These are phyloP conservation scores for Vaccinium vitisidaea DNA, from an alignment of 148 eudicot genomes.

Conservation along the genomic window DNA sequence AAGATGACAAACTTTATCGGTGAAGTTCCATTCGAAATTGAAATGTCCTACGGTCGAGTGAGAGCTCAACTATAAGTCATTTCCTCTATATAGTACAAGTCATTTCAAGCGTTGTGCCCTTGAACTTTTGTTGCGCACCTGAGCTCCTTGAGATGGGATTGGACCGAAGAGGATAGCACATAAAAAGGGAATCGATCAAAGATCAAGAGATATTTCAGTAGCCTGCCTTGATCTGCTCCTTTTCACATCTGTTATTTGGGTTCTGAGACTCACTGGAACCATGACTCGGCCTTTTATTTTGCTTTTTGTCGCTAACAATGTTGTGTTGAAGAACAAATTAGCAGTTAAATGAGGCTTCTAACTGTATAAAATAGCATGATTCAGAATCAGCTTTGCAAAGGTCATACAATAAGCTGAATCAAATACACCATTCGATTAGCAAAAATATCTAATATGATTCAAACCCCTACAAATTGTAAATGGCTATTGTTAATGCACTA, in stretches of 20 bases:
- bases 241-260: neutral
- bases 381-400: neutral
- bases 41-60: too few relatives aligned
- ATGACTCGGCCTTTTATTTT: neutral
- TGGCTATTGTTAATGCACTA: neutral
- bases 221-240: neutral
- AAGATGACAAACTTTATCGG: neutral
- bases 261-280: neutral
- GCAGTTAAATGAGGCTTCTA: neutral
- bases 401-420: neutral
- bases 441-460: neutral
- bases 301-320: neutral
- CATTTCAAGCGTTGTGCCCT: too few relatives aligned
- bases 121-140: neutral
- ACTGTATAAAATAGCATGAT: neutral
- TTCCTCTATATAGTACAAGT: too few relatives aligned
- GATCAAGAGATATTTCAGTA: neutral
- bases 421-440: neutral
- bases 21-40: neutral
- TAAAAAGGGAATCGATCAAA: neutral
- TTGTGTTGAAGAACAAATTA: neutral
- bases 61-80: too few relatives aligned
- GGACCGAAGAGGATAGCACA: neutral
- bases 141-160: neutral
- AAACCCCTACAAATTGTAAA: neutral